Base-by-base conservation (phyloP, 2,329 filamentous ascomycete species). In the Epichloe aotearoae region DNA sequence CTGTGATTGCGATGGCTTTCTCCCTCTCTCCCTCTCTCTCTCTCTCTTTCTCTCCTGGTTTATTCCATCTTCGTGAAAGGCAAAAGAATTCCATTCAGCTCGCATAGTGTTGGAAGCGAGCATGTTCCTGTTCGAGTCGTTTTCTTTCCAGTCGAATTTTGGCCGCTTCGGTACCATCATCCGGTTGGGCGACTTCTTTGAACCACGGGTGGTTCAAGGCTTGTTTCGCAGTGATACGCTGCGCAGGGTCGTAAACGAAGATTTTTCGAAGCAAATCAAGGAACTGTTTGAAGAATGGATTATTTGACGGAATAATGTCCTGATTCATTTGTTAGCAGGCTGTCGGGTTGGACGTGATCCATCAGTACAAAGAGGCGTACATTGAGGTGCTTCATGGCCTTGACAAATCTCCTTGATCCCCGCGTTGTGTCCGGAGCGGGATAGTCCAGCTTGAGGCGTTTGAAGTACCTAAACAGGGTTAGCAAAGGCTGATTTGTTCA, bases 361-460 rank as follows among this genome's bases (percentile, higher is more conserved):
- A 34, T 2, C 15, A 3, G 23, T 5, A n/a, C 12, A 46, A 33
- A 33, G 23, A 19, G 3, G 67, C 77, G 56, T 68, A 85, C 82
- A 53, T 76, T 71, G 30, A 86, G 67, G 50, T 73, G 73, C 64
- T 84, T 85, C 82, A 86, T 86, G n/a, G 80, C 81, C 63, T 81
- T 82, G 12, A 86, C 82, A 59, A 84, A 86, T 58, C 80, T 71
- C 54, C 75, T 72, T 1, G 81, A 84, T 3, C 81, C 80, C 51
- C 81, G 71, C 0, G 79, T 81, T 0, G 82, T 85, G 12, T 84
- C 81, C 2, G 69, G 57, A 2, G 74, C 76, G 3, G 82, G 82
- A 55, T 84, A 86, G 56, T 84, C 82, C 19, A 86, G 71, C 61
- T 75, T 79, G 37, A 76, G 67, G 20, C 81, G 72, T 62, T 84